Conservation (phyloP, 73 alveolate species). For the Paramecium caudatum region DNA sequence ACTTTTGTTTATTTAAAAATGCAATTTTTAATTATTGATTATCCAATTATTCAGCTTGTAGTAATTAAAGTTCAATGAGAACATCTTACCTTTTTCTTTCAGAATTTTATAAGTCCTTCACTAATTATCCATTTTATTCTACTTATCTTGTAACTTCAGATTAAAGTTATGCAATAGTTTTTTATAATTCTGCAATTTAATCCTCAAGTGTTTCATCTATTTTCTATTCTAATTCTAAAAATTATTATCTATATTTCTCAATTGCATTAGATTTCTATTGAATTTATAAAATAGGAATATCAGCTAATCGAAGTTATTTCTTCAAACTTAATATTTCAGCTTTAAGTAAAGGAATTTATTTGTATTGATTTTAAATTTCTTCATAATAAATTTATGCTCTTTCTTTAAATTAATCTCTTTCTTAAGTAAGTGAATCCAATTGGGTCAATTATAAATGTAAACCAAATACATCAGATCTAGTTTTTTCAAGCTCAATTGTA, state of each 20-base stretch:
- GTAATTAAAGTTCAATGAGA: conserved; percentile 2
- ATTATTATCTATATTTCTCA: conserved; percentile 22
- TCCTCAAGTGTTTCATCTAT: conserved; percentile 42
- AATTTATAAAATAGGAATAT: not conserved
- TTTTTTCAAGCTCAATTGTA: not conserved
- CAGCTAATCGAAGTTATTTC: conserved; percentile 9
- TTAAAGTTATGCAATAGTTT: not conserved
- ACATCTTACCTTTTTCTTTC: conserved; percentile 46
- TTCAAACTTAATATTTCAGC: not conserved
- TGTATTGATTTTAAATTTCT: not conserved
- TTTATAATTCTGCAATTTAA: not conserved
- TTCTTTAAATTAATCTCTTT: conserved; percentile 22
- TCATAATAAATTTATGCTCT: conserved; percentile 10
- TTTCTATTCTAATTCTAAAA: conserved; percentile 14
- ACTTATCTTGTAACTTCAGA: conserved; percentile 1
- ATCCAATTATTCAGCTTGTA: conserved; percentile 25
- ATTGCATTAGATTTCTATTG: not conserved
- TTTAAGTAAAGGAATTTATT: conserved; percentile 8
- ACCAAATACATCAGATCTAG: not conserved
- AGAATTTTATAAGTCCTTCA: conserved; percentile 13
- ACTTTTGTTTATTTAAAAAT: not conserved
- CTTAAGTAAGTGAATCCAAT: not conserved
- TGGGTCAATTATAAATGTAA: conserved; percentile 2
- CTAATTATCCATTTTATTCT: conserved; percentile 11
- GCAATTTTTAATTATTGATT: not conserved